phyloP scores from a whole-genome alignment of 2,329 filamentous ascomycete species.

The Exophiala mesophila region DNA sequence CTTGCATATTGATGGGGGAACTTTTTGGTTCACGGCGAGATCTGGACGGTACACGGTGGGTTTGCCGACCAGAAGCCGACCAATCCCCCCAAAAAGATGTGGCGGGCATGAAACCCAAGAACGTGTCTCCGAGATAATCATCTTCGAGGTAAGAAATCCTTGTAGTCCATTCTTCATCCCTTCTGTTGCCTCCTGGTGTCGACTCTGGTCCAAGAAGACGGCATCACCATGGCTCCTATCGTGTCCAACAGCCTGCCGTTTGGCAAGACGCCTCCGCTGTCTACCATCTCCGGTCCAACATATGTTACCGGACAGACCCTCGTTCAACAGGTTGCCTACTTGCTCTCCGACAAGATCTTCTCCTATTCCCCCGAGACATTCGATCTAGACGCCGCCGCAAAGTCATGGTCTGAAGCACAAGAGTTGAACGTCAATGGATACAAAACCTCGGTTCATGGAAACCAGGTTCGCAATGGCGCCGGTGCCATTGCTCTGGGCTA shows the following conservation, averaged over 20 bases:
- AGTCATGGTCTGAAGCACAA: conserved; percentile 65
- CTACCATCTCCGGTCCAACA: conserved; percentile 72
- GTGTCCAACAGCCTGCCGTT: conserved; percentile 41
- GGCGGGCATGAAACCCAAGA: not conserved
- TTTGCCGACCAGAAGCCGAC: not conserved
- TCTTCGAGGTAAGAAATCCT: not conserved
- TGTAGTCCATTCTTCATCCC: not conserved
- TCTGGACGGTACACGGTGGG: not conserved
- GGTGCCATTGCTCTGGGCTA: conserved; percentile 91
- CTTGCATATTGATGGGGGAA: not conserved
- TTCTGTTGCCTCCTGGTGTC: not conserved
- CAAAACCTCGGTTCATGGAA: conserved; percentile 67
- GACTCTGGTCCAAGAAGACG: too few relatives aligned
- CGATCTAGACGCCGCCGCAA: conserved; percentile 78
- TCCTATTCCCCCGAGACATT: conserved; percentile 93
- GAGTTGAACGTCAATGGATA: conserved; percentile 80
- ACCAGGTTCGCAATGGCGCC: conserved; percentile 85
- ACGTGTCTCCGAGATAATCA: too few relatives aligned
- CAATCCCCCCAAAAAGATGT: not conserved
- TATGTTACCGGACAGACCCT: conserved; percentile 91
- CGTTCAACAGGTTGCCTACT: conserved; percentile 92
- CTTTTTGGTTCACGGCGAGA: not conserved
- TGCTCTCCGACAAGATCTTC: conserved; percentile 94
- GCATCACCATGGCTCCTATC: conserved; percentile 23
- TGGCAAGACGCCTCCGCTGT: conserved; percentile 47